Conservation (phyloP, 192 early-diverging fungal genomes). For the Linnemannia zychae region DNA sequence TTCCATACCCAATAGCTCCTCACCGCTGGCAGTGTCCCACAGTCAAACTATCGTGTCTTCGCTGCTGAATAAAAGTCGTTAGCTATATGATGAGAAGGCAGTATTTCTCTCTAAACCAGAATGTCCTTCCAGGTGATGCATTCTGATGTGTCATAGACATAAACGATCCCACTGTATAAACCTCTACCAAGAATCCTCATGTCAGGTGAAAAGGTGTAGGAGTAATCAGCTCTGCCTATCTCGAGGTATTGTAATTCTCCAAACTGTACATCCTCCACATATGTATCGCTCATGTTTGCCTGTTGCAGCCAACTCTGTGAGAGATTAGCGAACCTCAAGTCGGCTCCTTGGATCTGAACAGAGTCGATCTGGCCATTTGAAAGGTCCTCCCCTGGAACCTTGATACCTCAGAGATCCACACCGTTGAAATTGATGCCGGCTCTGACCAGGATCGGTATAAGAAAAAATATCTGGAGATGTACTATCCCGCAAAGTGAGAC, state of each 20-base stretch:
- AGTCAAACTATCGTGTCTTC: neutral
- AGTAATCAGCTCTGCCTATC: neutral
- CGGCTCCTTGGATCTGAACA: neutral
- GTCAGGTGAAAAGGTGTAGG: neutral
- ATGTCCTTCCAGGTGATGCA: neutral
- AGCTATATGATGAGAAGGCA: neutral
- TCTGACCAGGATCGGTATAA: neutral
- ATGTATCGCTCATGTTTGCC: neutral
- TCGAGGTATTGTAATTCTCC: neutral
- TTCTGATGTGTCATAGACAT: neutral
- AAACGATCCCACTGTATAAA: neutral
- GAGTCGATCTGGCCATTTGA: neutral
- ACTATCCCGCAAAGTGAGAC: too few species aligned
- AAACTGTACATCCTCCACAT: neutral
- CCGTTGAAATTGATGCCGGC: neutral
- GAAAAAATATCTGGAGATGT: too few species aligned
- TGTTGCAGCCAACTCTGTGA: neutral
- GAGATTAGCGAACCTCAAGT: neutral
- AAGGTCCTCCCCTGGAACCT: slow-evolving; percentile 4
- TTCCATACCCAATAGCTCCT: too few species aligned
- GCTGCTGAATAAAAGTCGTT: neutral
- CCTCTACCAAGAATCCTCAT: neutral
- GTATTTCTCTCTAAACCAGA: neutral
- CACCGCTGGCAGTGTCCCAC: too few species aligned
- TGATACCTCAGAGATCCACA: neutral